Evolutionary conservation across 768 basidiomycete genomes (phyloP).

Genomic region (Holtermannia corniformis): DNA sequence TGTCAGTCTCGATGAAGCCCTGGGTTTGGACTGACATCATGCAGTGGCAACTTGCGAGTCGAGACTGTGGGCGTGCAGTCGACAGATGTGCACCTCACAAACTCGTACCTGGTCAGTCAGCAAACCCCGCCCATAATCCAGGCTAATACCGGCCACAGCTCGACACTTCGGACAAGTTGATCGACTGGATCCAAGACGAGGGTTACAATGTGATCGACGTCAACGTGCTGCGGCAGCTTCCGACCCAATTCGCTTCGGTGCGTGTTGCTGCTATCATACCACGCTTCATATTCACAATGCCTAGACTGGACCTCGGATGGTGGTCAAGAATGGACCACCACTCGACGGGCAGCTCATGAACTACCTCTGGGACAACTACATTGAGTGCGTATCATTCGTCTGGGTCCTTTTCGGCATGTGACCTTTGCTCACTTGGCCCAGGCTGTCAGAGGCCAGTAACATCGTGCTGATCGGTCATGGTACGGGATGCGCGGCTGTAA

Average conservation of each 20-base stretch:
- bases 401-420: conserved; percentile 1
- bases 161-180: conserved; percentile 69
- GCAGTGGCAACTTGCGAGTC: conserved; percentile 75
- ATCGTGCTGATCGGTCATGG: conserved; percentile 83
- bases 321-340: conserved; percentile 17
- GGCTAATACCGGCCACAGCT: conserved; percentile 54
- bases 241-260: conserved; percentile 23
- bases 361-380: conserved; percentile 94
- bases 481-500: conserved; percentile 64
- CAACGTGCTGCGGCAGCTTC: conserved; percentile 53
- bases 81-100: conserved; percentile 60
- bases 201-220: conserved; percentile 73
- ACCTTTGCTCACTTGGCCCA: conserved; percentile 33
- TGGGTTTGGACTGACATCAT: not conserved
- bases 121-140: not conserved
- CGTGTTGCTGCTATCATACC: conserved; percentile 3
- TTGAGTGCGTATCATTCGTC: conserved; percentile 61
- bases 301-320: conserved; percentile 13
- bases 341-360: conserved; percentile 51
- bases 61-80: conserved; percentile 62
- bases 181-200: conserved; percentile 62
- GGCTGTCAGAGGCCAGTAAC: conserved; percentile 60
- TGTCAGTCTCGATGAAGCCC: conserved; percentile 52
- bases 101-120: conserved; percentile 65
- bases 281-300: not conserved